Evolutionary conservation across 306 rosid species (phyloP).

Genomic region (Mimosa bimucronata): DNA sequence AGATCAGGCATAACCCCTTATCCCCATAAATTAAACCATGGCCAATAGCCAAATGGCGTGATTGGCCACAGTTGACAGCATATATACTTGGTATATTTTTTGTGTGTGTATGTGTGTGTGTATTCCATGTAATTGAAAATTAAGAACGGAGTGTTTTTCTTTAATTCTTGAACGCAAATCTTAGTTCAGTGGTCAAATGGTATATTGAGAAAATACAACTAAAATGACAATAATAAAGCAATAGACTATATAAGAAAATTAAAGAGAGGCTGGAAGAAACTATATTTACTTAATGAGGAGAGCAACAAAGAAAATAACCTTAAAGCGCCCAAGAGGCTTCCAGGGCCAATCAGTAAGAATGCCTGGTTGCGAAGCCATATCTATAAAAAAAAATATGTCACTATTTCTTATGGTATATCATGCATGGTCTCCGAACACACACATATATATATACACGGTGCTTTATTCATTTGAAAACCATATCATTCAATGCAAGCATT

Average conservation of each 20-base stretch:
- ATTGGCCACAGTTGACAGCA: no score
- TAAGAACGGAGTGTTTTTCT: neutral
- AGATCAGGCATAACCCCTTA: no score
- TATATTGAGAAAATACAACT: neutral
- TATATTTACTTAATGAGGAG: neutral
- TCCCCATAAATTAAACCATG: no score
- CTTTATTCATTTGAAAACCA: neutral
- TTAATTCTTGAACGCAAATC: neutral
- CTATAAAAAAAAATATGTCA: no score
- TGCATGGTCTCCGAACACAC: neutral
- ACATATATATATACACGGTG: neutral
- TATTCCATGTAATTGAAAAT: neutral
- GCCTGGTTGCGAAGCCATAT: conserved; percentile 71
- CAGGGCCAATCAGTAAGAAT: conserved; percentile 69
- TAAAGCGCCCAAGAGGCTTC: conserved; percentile 57
- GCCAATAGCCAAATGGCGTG: no score
- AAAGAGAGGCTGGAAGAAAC: neutral
- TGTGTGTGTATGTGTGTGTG: no score
- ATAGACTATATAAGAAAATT: no score
- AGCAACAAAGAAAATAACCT: conserved; percentile 39
- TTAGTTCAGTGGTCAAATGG: neutral
- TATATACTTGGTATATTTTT: no score
- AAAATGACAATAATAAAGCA: neutral
- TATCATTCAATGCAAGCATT: neutral
- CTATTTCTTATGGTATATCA: neutral